Evolutionary conservation across 192 early-diverging fungal genomes (phyloP), one percentile per base, ranked within the genome.

Genomic region (Gigaspora rosea): DNA sequence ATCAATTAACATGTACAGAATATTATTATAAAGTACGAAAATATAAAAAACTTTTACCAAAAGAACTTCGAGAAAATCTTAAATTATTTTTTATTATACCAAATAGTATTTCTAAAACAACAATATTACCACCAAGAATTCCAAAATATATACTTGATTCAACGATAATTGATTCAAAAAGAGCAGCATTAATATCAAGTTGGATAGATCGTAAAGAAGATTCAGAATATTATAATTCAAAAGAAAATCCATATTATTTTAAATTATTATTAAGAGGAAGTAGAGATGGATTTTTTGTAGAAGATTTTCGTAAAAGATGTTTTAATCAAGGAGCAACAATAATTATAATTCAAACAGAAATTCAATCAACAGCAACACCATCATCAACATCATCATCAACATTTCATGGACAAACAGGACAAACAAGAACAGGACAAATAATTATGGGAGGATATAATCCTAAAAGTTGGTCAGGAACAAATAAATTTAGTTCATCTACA

Each of bases 371-470:
- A 41, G 41, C 41, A 7, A 41, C 41, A 41, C 7, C 41, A 41
- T 41, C 41, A 41, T 0, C 41, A 41, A 1, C 41, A 41, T 41
- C 41, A 41, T 41, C 41, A 41, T 41, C 41, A 41, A 3, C 36
- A 3, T 41, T 7, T 6, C 41, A 41, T 41, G 41, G 41, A 16
- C 20, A 36, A 59, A 56, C 33, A 47, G 41, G 41, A 16, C 20
- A 36, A 59, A 56, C 33, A 47, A 27, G 27, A 41, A 27, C 57
- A 15, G 54, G 56, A 47, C 36, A 70, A 66, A 35, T 20, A 27
- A 71, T 71, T 18, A 59, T 73, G 16, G 71, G 71, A 16, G 71
- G 71, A 18, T 73, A 73, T 73, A 73, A 73, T 22, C 56, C 71
- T 48, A 41, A 13, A 59, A 22, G 22, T 73, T 73, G 71, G 71